phyloP scores from a whole-genome alignment of 2,329 filamentous ascomycete genomes.

The Aspergillus sp. region DNA sequence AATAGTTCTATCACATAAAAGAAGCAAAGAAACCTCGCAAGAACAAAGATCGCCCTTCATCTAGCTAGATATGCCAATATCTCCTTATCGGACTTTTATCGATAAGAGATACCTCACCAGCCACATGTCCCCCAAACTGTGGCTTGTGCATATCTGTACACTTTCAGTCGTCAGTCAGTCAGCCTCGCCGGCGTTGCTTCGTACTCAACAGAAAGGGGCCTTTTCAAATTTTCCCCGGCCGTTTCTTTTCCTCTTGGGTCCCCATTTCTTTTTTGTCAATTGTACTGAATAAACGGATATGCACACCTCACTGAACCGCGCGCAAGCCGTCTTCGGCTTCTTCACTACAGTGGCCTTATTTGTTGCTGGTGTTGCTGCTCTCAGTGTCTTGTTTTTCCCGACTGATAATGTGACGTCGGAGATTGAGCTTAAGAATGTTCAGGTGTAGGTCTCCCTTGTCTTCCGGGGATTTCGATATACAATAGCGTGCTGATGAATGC shows the following conservation, averaged over 20 bases:
- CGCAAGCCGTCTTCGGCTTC: conserved; percentile 94
- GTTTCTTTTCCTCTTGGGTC: not conserved
- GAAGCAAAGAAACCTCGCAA: not conserved
- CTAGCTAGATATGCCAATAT: not conserved
- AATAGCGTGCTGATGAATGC: not conserved
- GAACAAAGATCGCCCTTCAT: no score
- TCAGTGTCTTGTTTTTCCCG: conserved; percentile 62
- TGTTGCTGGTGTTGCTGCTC: conserved; percentile 70
- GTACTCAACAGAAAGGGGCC: not conserved
- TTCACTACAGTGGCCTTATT: conserved; percentile 90
- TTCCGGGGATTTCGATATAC: not conserved
- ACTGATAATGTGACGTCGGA: conserved; percentile 49
- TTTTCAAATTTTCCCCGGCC: not conserved
- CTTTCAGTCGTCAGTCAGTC: not conserved
- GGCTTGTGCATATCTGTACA: not conserved
- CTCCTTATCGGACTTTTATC: conserved; percentile 8
- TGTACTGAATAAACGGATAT: conserved; percentile 48
- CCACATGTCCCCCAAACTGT: not conserved
- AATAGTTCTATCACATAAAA: not conserved
- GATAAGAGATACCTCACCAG: conserved; percentile 7
- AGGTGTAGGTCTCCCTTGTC: conserved; percentile 59
- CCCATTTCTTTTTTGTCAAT: no score
- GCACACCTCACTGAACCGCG: conserved; percentile 78
- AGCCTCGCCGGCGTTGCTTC: not conserved
- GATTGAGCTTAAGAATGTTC: conserved; percentile 54